Evolutionary conservation across 768 basidiomycete species (phyloP), one percentile per base, ranked within the genome.

Genomic region (Rhizopogon vinicolor): DNA sequence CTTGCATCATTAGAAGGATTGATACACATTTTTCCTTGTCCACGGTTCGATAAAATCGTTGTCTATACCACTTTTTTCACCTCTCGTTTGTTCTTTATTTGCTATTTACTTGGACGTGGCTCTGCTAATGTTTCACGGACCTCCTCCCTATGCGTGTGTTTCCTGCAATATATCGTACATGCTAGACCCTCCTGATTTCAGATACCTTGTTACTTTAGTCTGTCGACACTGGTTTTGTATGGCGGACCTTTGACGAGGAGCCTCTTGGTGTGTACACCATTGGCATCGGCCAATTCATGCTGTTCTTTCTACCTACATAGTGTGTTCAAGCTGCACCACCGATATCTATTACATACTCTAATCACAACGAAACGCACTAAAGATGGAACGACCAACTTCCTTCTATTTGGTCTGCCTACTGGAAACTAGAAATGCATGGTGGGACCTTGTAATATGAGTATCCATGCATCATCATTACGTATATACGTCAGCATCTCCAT

Each of bases 1-100:
- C 46, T 25, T 16, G 18, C 45, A 35, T 37, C 16, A 4, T 8
- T 46, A 25, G 31, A 49, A 48, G 45, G 41, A 37, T 44, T 9
- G 31, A 37, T 8, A 22, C 14, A 31, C 1, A n/a, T 53, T 33
- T 6, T 35, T 35, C 37, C 43, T 33, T 33, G 18, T 22, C 13
- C 18, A 48, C 33, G 14, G 19, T 16, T 49, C 18, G 2, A 37
- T 49, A 39, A 51, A 51, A 58, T 44, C 31, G 16, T 49, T 52
- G 49, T 56, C 22, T 44, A 67, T 63, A 64, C 59, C 63, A 37
- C 29, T 43, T 58, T 40, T 19, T 45, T 50, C 19, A 37, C 10
- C 43, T 44, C 12, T 25, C 16, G 16, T 16, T 10, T 31, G 31
- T 19, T 42, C 16, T 49, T 18, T 35, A 41, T 41, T 5, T 22